Percentiles rank a stretch among this genome's conserved stretches.
These are phyloP conservation scores for Dictyostelium intermedium DNA, from an alignment of 78 protist genomes.

Conservation along the genomic window DNA sequence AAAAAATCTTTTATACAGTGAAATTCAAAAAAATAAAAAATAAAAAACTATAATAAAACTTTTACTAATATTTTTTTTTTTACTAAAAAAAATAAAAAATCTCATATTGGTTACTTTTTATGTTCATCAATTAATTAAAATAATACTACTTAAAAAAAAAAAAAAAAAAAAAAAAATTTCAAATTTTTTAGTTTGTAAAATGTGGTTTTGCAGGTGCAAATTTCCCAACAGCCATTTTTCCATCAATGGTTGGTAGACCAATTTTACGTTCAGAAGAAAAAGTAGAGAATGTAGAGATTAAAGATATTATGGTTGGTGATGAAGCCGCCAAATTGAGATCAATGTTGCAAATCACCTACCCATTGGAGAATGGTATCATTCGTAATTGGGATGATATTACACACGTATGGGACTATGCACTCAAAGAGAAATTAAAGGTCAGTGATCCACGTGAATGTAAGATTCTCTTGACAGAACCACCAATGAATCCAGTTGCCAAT, in stretches of 20 bases:
- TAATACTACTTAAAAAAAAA: not conserved
- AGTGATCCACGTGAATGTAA: slow-evolving; percentile 89
- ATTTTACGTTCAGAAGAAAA: slow-evolving; percentile 94
- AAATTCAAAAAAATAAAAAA: no score
- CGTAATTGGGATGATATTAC: slow-evolving; percentile 92
- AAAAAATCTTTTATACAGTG: no score
- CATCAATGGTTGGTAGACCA: slow-evolving; percentile 99
- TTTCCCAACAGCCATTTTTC: slow-evolving; percentile 98
- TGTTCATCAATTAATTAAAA: not conserved
- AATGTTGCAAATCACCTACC: slow-evolving; percentile 94
- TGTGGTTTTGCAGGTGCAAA: slow-evolving; percentile 98
- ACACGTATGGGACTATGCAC: slow-evolving; percentile 96
- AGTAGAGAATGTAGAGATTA: slow-evolving; percentile 81
- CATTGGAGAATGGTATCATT: slow-evolving; percentile 98
- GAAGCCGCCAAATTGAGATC: slow-evolving; percentile 91
- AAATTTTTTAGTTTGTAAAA: slow-evolving; percentile 92
- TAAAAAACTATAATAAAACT: no score
- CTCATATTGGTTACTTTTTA: no score
- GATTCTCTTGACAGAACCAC: slow-evolving; percentile 98
- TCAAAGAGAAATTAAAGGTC: slow-evolving; percentile 91
- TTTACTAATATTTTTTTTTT: no score
- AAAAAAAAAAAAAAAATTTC: not conserved
- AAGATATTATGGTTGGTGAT: slow-evolving; percentile 99
- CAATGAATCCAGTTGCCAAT: slow-evolving; percentile 94
- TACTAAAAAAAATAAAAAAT: no score